Conservation (phyloP, 768 basidiomycete species). For the Neoboletus subvelutipes region DNA sequence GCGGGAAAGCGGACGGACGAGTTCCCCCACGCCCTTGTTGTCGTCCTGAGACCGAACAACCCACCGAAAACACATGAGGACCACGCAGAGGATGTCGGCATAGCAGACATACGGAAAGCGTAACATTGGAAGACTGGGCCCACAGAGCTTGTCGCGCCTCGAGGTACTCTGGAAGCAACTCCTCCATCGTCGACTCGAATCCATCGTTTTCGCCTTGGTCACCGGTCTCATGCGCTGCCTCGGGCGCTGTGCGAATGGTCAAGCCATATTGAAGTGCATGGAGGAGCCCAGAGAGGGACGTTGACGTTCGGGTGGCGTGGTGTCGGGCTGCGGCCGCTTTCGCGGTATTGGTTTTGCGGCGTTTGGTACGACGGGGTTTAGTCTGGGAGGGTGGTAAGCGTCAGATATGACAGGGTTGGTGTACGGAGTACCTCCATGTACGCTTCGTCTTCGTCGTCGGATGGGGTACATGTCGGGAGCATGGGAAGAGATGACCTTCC, state of each 20-base stretch:
- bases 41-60: constrained; percentile 8
- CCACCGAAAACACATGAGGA: background rate
- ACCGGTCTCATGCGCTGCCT: background rate
- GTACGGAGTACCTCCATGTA: constrained; percentile 21
- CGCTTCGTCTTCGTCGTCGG: constrained; percentile 22
- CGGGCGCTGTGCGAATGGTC: background rate
- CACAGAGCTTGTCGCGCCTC: constrained; percentile 30
- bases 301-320: constrained; percentile 18
- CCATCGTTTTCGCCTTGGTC: constrained; percentile 13
- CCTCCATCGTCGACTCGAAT: constrained; percentile 37
- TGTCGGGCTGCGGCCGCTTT: constrained; percentile 6
- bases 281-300: constrained; percentile 19
- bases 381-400: background rate
- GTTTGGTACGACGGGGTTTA: constrained; percentile 22
- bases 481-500: background rate
- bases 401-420: too few species aligned
- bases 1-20: constrained; percentile 42
- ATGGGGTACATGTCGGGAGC: constrained; percentile 5
- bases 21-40: constrained; percentile 13
- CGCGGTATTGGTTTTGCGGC: constrained; percentile 26
- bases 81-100: background rate
- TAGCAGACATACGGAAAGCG: constrained; percentile 16
- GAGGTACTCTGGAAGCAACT: constrained; percentile 35
- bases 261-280: constrained; percentile 19
- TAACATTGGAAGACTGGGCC: constrained; percentile 12